phyloP scores from a whole-genome alignment of 2,329 filamentous ascomycete species.

The Xylariaceae sp. region DNA sequence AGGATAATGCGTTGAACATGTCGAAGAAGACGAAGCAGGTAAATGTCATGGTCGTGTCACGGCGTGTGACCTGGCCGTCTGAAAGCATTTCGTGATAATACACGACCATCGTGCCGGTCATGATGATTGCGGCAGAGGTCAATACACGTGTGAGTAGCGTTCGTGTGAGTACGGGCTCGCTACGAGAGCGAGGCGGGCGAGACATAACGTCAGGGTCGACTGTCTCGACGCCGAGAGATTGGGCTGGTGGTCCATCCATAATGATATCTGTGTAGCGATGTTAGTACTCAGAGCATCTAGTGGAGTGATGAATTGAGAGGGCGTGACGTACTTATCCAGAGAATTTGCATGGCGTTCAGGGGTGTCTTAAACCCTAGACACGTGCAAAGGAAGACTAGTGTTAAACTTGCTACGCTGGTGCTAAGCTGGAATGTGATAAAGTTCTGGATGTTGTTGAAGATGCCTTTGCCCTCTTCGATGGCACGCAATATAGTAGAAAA shows the following conservation, averaged over 20 bases:
- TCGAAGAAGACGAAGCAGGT: slow-evolving; percentile 98
- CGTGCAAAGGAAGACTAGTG: slow-evolving; percentile 87
- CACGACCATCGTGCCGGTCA: slow-evolving; percentile 84
- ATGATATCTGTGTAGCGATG: slow-evolving; percentile 71
- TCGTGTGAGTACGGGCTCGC: slow-evolving; percentile 85
- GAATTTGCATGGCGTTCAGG: slow-evolving; percentile 97
- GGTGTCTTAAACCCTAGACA: slow-evolving; percentile 92
- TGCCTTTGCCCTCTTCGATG: slow-evolving; percentile 98
- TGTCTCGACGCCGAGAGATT: slow-evolving; percentile 91
- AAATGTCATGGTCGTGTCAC: slow-evolving; percentile 98
- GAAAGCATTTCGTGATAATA: slow-evolving; percentile 88
- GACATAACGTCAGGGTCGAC: slow-evolving; percentile 95
- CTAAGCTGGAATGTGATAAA: slow-evolving; percentile 98
- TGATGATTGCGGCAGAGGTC: slow-evolving; percentile 83
- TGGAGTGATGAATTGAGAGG: neutral
- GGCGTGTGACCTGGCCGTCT: slow-evolving; percentile 78
- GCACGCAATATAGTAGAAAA: slow-evolving; percentile 89
- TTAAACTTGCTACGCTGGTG: slow-evolving; percentile 89
- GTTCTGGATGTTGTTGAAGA: slow-evolving; percentile 99
- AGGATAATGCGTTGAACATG: slow-evolving; percentile 97
- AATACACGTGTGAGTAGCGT: slow-evolving; percentile 79
- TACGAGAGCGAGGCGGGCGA: slow-evolving; percentile 76
- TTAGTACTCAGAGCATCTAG: too few species aligned
- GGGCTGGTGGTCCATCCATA: slow-evolving; percentile 97
- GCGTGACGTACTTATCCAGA: slow-evolving; percentile 87